Base-by-base conservation (phyloP, 441 rosid species). In the Brassica balearica region DNA sequence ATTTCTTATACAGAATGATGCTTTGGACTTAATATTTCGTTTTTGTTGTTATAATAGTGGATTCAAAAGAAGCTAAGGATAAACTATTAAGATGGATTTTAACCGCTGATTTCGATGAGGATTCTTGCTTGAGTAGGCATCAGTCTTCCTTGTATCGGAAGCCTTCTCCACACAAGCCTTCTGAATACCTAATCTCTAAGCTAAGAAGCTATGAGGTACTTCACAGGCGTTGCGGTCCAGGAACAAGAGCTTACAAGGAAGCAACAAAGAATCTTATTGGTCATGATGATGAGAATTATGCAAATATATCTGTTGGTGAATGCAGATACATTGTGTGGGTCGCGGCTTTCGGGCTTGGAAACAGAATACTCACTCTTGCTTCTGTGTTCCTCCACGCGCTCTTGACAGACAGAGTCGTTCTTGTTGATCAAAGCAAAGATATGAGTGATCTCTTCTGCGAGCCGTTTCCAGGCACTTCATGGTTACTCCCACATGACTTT, bases 341-440 rank as follows among this genome's bases (percentile, higher is more conserved):
- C 34, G 82, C 88, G 2, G 84, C 55, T 41, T 88, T 85, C 34
- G 93, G 94, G 7, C 86, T 92, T 77, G 94, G 94, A 17, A 92
- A 92, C 83, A 83, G 91, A 81, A 85, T 92, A 14, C 66, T 90
- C 15, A 72, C 90, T 41, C 74, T 91, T 9, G 82, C 86, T 65
- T 87, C 94, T 0, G 79, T 87, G 1, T 90, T 91, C 81, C 89
- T 90, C 11, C 90, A 91, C 38, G 91, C 94, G 69, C 90, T 92
- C 36, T 86, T 91, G 43, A 19, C 19, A 19, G 19, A 19, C 19
- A 19, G 19, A 20, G 82, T 87, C 65, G 71, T 91, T 29, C 90
- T 90, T 61, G 82, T 90, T 61, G 94, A 91, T 51, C 87, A 76
- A 19, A 0, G 46, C 7, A 64, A 1, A 1, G 48, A 34, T 4